These are phyloP conservation scores for Leptographium wingfieldii DNA, from an alignment of 2,329 filamentous ascomycete species.

Conservation along the genomic window DNA sequence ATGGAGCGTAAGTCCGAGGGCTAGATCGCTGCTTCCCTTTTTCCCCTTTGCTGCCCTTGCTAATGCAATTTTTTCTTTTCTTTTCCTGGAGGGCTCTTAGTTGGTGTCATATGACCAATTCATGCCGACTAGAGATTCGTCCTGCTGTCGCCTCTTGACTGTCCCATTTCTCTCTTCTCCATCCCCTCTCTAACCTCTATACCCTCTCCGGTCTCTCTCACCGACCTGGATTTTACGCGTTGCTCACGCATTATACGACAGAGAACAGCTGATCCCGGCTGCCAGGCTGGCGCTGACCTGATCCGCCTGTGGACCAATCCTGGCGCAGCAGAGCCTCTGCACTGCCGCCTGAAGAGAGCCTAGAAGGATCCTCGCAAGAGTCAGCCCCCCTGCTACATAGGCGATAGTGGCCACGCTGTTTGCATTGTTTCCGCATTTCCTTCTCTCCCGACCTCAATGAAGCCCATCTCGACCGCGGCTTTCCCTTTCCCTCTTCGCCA, in stretches of 20 bases:
- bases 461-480: not conserved
- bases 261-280: not conserved
- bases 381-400: not conserved
- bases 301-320: not conserved
- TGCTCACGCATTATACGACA: not conserved
- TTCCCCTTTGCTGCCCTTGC: not conserved
- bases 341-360: not conserved
- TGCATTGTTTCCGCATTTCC: too few species aligned
- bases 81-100: not conserved
- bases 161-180: not conserved
- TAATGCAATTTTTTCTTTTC: not conserved
- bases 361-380: not conserved
- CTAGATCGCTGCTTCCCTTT: not conserved
- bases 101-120: too few species aligned
- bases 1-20: not conserved
- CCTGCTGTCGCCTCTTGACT: not conserved
- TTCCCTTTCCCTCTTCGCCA: slow-evolving; percentile 7
- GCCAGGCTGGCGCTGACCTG: not conserved
- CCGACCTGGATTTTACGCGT: not conserved
- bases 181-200: too few species aligned
- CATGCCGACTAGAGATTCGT: not conserved
- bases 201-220: too few species aligned
- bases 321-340: not conserved
- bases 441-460: slow-evolving; percentile 1
- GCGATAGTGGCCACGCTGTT: not conserved